Evolutionary conservation across 371 early-diverging fungal genomes (phyloP), one percentile per base, ranked within the genome.

Genomic region (Mortierella sp.): DNA sequence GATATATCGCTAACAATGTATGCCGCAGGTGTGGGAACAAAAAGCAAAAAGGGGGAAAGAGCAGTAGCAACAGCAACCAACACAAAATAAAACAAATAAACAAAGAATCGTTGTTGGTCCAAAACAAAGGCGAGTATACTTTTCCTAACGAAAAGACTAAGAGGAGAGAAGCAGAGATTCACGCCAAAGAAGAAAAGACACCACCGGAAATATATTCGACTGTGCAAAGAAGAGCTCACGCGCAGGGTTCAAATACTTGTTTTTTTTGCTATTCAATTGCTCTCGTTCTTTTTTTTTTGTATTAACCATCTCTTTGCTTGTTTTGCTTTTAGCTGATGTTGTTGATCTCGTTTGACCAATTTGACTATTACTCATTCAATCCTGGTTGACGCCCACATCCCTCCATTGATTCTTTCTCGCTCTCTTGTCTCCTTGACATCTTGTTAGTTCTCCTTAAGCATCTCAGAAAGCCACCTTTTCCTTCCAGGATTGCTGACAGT

Each of bases 181-280:
- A 60, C 60, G 32, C 60, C 60, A 60, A 60, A 65, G 41, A 65
- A 65, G 65, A 65, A 65, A 11, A 38, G 5, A 8, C 56, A 56
- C n/a, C 35, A 38, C 21, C 21, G 32, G 38, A 38, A 65, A 35
- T 35, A 32, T 38, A 65, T 35, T 65, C 65, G 65, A 65, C 65
- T 65, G 65, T 65, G 65, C 65, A 65, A 65, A 41, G 8, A 35
- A 35, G 63, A 63, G 65, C 65, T 65, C 65, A 35, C 65, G 65
- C 65, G 65, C 65, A 65, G 65, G 65, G 65, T 65, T 65, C 65
- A 65, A 51, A 38, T 38, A 38, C 24, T 60, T 60, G 56, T 21
- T n/a, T 24, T 6, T 55, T 55, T 58, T 29, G 10, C 24, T 35
- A 65, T 65, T 65, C 65, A 65, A 10, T 65, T 10, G 21, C 14